Conservation (phyloP, 2,329 filamentous ascomycete genomes). For the Triangularia verruculosa region DNA sequence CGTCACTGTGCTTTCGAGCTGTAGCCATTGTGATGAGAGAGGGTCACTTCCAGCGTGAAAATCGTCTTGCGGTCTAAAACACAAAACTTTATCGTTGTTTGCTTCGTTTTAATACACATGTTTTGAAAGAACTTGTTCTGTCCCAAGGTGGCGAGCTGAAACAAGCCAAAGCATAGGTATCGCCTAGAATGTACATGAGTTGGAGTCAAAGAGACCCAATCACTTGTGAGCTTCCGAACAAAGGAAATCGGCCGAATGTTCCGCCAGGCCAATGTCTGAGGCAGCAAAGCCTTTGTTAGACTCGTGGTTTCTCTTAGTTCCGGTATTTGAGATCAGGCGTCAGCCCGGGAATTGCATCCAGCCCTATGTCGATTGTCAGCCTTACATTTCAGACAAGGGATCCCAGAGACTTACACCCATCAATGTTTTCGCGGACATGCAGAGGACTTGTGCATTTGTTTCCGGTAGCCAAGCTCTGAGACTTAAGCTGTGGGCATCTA, state of each 20-base stretch:
- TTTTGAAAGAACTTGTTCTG: neutral
- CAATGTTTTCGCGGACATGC: conserved; percentile 18
- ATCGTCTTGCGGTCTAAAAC: neutral
- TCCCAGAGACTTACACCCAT: conserved; percentile 20
- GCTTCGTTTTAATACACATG: neutral
- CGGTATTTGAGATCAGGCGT: neutral
- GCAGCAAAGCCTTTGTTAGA: neutral
- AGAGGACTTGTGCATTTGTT: conserved; percentile 19
- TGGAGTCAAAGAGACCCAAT: neutral
- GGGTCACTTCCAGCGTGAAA: neutral
- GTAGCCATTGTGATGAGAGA: neutral
- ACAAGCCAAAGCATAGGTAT: neutral
- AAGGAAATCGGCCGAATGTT: neutral
- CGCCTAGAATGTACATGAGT: neutral
- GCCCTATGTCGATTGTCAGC: neutral
- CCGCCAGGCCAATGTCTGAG: neutral
- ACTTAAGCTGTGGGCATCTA: conserved; percentile 22
- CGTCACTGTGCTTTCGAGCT: neutral
- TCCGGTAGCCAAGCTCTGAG: conserved; percentile 19
- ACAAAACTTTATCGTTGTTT: neutral
- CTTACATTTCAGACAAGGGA: no score
- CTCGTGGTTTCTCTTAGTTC: neutral
- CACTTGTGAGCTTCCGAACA: neutral
- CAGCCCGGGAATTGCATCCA: conserved; percentile 7
- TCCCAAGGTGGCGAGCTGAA: neutral